Base-by-base conservation (phyloP, 495 filamentous ascomycete genomes). In the Penicillium taxi region DNA sequence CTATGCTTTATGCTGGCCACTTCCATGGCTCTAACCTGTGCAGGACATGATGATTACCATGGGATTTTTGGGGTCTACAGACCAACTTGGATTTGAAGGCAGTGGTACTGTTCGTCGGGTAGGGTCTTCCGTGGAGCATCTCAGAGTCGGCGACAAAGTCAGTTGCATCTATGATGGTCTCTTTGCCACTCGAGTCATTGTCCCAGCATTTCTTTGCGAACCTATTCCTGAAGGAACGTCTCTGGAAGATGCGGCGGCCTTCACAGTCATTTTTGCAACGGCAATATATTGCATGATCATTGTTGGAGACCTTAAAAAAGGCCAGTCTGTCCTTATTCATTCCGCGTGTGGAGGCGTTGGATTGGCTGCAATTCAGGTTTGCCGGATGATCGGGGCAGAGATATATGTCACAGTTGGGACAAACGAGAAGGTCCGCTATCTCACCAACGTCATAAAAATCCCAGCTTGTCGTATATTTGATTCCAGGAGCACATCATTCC, bases 91-190 rank as follows among this genome's bases (percentile, higher is more conserved):
- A 4, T 4, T 51, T 15, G 66, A 69, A 35, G 58, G 52, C 11
- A 58, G 56, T 22, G 70, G 33, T 2, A 11, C 17, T 8, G 25
- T 37, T 5, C 2, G 15, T 2, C 13, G 25, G 1, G 1, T 18
- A 28, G 35, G 25, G 4, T 9, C 24, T 6, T 9, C 47, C 8
- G 69, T 70, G 12, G 44, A 43, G 3, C 25, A 55, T 2, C 9
- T 73, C 9, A 28, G 37, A 11, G 39, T 60, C 0, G 72, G 73
- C 0, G 60, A 64, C 42, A 48, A 56, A 11, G 70, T 74, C 2
- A 26, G 53, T 17, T 12, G 53, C 0, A 11, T 47, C 22, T 35
- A 35, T 20, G 26, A 33, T 9, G 42, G 41, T 8, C 9, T 36
- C 2, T 9, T 48, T 20, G 13, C n/a, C 15, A 37, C 1, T 42